Base-by-base conservation (phyloP, 176 grass and related monocot genomes). In the Triticum monococcum region DNA sequence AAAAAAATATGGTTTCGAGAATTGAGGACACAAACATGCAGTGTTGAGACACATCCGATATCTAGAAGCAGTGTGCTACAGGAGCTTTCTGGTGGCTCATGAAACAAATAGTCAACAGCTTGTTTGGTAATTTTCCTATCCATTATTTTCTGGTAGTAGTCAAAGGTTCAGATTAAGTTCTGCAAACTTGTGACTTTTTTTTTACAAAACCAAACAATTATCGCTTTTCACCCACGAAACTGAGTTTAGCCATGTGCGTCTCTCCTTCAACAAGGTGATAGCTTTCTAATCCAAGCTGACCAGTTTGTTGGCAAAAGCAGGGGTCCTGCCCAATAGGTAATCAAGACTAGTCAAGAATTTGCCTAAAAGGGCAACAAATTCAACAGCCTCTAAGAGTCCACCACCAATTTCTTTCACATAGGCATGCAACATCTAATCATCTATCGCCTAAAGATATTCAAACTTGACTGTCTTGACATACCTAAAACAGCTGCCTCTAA, bases 401-500 rank as follows among this genome's bases (percentile, higher is more conserved):
- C 28, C 70, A 61, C 52, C 28, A 52, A 6, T 61, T 61, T 89
- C 78, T 62, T n/a, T 78, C 61, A 71, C 25, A 75, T 48, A 77
- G 33, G 46, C 26, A 68, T 57, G 38, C 78, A 68, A 48, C 17
- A 26, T 45, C 5, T 32, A 61, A 75, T 75, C 24, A 75, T 50
- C 43, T 50, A 30, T 75, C 9, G 13, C 24, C 61, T 67, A 75
- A 54, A 70, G 40, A 82, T 64, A 73, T 81, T 72, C 35, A 75
- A 35, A 85, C 30, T 45, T 25, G 50, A 76, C 14, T 54, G 45
- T 20, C 16, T 17, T 4, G 8, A 54, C 25, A 18, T 90, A 95
- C 96, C 96, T 98, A 40, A 45, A 92, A 83, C 89, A 88, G 65
- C 91, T 94, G 26, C 91, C 96, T 82, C 91, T 98, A 16, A 98